phyloP scores from a whole-genome alignment of 2,329 filamentous ascomycete species.

The Alternaria viburni region DNA sequence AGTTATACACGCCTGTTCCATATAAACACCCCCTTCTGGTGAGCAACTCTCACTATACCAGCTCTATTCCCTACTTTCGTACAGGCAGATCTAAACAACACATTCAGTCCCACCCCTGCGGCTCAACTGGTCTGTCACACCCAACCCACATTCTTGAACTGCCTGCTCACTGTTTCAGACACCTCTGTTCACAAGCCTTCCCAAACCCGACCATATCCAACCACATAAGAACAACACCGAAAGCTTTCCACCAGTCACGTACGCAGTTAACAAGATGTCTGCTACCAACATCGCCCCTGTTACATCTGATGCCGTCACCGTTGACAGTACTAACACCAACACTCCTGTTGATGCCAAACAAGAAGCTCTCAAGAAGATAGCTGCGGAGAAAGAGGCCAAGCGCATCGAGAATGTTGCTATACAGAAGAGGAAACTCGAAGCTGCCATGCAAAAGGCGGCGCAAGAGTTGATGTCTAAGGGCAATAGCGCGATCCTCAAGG shows the following conservation, averaged over 20 bases:
- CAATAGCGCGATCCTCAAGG: background rate
- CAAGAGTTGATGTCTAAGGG: background rate
- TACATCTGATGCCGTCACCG: background rate
- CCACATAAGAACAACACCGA: background rate
- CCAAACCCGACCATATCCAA: fast-evolving
- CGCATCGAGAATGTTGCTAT: background rate
- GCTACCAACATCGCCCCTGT: background rate
- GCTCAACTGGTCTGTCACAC: background rate
- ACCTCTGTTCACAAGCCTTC: background rate
- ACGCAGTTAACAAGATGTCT: background rate
- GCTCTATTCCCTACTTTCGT: background rate
- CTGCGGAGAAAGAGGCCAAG: background rate
- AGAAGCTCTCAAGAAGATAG: background rate
- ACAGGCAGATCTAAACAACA: background rate
- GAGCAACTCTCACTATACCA: background rate
- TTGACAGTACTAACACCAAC: background rate
- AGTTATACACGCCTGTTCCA: background rate
- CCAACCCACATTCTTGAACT: background rate
- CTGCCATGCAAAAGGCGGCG: background rate
- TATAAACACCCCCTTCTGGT: background rate
- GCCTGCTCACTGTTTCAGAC: background rate
- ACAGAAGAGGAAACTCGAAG: background rate
- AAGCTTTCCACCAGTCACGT: background rate
- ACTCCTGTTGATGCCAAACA: background rate
- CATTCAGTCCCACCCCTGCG: background rate